These are phyloP conservation scores for Globisporangium echinulatum DNA, from an alignment of 352 stramenopile genomes.

Conservation along the genomic window DNA sequence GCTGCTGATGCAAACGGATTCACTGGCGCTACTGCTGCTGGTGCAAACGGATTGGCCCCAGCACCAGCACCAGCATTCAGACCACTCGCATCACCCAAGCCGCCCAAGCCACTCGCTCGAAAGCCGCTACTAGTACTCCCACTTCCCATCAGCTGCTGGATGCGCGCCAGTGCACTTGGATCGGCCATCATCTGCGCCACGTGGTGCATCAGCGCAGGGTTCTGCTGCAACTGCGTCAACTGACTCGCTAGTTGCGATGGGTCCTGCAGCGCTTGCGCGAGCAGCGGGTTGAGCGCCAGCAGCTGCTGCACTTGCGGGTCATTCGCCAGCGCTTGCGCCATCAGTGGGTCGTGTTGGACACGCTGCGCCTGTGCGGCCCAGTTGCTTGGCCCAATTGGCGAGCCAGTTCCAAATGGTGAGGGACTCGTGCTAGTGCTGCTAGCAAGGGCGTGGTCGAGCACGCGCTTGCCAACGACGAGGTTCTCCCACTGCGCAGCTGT, in stretches of 20 bases:
- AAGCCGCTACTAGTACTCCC: neutral
- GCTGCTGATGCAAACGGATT: slow-evolving; percentile 34
- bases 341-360: slow-evolving; percentile 73
- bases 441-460: slow-evolving; percentile 45
- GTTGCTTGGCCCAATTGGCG: slow-evolving; percentile 6
- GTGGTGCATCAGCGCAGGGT: slow-evolving; percentile 78
- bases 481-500: slow-evolving; percentile 73
- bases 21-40: slow-evolving; percentile 13
- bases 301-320: slow-evolving; percentile 80
- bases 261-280: slow-evolving; percentile 71
- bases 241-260: slow-evolving; percentile 63
- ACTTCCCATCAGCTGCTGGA: slow-evolving; percentile 60
- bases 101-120: neutral
- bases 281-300: slow-evolving; percentile 70
- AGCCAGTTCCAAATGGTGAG: neutral
- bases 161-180: slow-evolving; percentile 55
- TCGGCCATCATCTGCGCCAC: slow-evolving; percentile 78
- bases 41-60: slow-evolving; percentile 24
- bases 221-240: slow-evolving; percentile 63
- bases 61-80: slow-evolving; percentile 15
- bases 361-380: slow-evolving; percentile 51
- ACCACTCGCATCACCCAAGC: slow-evolving; percentile 5
- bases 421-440: neutral
- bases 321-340: slow-evolving; percentile 51
- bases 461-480: slow-evolving; percentile 50